Conservation (phyloP, 108 stramenopile genomes). For the Nitzschia sp. region DNA sequence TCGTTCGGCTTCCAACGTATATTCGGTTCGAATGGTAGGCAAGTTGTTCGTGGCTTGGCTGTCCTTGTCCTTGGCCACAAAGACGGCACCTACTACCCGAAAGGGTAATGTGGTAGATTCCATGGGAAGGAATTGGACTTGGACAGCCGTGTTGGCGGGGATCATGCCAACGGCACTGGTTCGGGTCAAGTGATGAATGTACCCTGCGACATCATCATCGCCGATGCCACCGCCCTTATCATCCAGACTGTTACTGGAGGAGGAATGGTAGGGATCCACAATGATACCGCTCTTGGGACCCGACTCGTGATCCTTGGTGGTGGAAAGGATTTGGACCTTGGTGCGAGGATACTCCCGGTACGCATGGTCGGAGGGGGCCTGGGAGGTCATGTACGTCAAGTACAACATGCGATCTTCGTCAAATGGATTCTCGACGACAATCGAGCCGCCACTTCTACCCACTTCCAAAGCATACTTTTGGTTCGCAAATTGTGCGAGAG, state of each 20-base stretch:
- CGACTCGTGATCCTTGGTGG: not conserved
- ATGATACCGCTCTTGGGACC: too few relatives aligned
- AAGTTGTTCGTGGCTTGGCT: not conserved
- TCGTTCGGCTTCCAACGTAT: conserved; percentile 13
- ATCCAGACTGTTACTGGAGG: not conserved
- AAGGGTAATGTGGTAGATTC: conserved; percentile 27
- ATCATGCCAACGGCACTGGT: conserved; percentile 39
- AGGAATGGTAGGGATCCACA: not conserved
- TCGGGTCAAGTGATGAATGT: conserved; percentile 16
- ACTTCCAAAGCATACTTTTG: conserved; percentile 44
- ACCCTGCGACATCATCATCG: conserved; percentile 12
- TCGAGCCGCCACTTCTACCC: conserved; percentile 1
- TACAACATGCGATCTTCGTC: conserved; percentile 39
- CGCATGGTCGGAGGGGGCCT: conserved; percentile 5
- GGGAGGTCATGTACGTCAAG: conserved; percentile 44
- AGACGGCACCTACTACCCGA: conserved; percentile 36
- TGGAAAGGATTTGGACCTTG: conserved; percentile 17
- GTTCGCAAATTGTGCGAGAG: not conserved
- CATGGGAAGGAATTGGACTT: conserved; percentile 22
- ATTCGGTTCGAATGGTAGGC: conserved; percentile 12
- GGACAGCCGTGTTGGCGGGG: conserved; percentile 6
- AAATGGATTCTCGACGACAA: conserved; percentile 43
- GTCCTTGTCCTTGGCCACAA: conserved; percentile 25
- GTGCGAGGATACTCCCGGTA: conserved; percentile 22
- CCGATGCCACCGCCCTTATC: conserved; percentile 1